Evolutionary conservation across 345 rosid species (phyloP).

Genomic region (Hibiscus trionum): DNA sequence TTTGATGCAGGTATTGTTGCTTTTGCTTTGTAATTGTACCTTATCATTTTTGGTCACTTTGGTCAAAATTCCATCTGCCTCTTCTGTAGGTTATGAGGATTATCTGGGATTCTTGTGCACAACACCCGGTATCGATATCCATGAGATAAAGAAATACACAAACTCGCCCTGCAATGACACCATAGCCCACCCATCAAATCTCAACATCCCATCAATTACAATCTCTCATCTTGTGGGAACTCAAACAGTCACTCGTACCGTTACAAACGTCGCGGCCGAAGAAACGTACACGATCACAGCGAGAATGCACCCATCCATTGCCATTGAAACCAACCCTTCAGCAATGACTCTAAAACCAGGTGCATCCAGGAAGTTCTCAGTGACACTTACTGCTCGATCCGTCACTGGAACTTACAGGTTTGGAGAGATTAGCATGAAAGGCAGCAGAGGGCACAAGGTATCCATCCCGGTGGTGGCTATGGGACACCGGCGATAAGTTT

Average conservation of each 20-base stretch:
- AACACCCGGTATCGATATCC: constrained; percentile 61
- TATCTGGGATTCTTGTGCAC: constrained; percentile 92
- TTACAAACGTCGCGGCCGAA: constrained; percentile 76
- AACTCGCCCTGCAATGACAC: constrained; percentile 62
- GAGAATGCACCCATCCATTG: constrained; percentile 75
- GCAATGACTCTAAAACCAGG: constrained; percentile 75
- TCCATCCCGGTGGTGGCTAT: constrained; percentile 74
- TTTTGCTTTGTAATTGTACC: not conserved
- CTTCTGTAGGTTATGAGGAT: constrained; percentile 61
- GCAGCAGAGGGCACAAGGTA: constrained; percentile 90
- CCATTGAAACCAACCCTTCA: constrained; percentile 72
- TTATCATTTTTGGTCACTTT: not conserved
- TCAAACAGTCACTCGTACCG: constrained; percentile 56
- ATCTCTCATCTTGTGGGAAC: constrained; percentile 70
- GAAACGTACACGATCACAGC: constrained; percentile 76
- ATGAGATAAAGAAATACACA: constrained; percentile 74
- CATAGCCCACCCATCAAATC: constrained; percentile 76
- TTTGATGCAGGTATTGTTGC: constrained; percentile 70
- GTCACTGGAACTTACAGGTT: constrained; percentile 70
- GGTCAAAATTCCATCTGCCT: not conserved
- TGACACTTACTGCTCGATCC: constrained; percentile 60
- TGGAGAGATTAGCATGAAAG: constrained; percentile 75
- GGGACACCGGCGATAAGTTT: constrained; percentile 55
- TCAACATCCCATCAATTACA: constrained; percentile 83
- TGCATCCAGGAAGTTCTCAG: constrained; percentile 55